Base-by-base conservation (phyloP, 1,139 yeast species). In the Debaryomyces singareniensis region DNA sequence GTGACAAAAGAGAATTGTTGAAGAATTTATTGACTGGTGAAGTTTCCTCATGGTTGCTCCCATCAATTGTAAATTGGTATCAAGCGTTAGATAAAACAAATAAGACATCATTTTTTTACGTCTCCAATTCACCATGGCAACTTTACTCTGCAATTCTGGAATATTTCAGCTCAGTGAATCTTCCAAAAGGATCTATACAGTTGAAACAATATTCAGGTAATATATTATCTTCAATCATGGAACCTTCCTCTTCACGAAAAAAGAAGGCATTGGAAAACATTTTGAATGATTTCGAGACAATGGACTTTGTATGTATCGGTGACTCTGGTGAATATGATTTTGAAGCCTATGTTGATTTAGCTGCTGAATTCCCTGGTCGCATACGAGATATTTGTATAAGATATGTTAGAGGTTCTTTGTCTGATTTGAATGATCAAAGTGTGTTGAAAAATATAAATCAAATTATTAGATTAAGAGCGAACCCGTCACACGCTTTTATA, bases 301-400 rank as follows among this genome's bases (percentile, higher is more conserved):
- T 89, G 40, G 76, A 72, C 45, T 91, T 91, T 49, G 67, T 91
- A 13, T 64, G 95, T 33, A 70, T 91, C 15, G 99, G 99, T 13
- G 99, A 93, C 52, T 81, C 96, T 2, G 97, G 98, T 2, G 98
- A 93, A 50, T 79, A 80, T 39, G 99, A 93, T 56, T 62, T 91
- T 28, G 98, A 93, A 48, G 95, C 97, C 0, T 93, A 91, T 49
- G 70, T 76, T 4, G 82, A 81, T 24, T 58, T 86, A 23, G 86
- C 95, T 0, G 54, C 59, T 23, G 43, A 53, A 18, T 75, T 61
- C 44, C 94, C 95, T 0, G 58, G 63, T 5, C 80, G 75, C 40
- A 65, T 91, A 1, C 42, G 71, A 18, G 93, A 83, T 1, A 85
- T 93, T 5, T 87, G 78, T 51, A 83, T 93, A 26, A 64, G 98